Evolutionary conservation across 2,329 filamentous ascomycete species (phyloP), one percentile per base, ranked within the genome.

Genomic region (Neoascochyta sp.): DNA sequence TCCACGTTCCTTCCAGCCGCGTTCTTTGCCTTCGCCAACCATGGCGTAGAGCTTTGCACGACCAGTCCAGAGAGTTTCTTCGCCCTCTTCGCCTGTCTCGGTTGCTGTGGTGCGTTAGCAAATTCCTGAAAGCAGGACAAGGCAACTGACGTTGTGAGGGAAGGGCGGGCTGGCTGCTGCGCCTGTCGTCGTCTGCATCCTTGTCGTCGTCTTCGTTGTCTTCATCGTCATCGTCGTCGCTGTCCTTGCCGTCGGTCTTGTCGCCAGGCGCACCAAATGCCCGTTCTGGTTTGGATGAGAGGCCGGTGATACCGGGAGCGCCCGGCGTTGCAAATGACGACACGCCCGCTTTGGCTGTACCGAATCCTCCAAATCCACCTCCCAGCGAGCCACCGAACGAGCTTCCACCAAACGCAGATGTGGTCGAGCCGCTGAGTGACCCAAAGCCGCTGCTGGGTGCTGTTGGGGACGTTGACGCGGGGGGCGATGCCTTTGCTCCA

Each of bases 1-100:
- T 9, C 89, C 89, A 29, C 89, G 80, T 65, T 96, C 90, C 62
- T 90, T 90, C 90, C 90, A 96, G 25, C 80, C 80, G 32, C 76
- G 76, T 43, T 64, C 65, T 18, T 52, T 51, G 5, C 50, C 54
- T 24, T 73, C 74, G 19, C 72, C 71, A 43, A 78, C 79, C 50
- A 92, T 83, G 35, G 82, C 76, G 67, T 86, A 96, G 36, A 96
- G 76, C 63, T 93, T 94, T 12, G 86, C 83, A 43, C 89, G 81
- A 36, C 83, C 79, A 24, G 79, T 75, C 54, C 90, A 76, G 27
- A 86, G 67, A 2, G 84, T 90, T 12, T 73, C 72, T 60, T 96
- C 90, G 27, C 80, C 80, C 51, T 88, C 80, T 64, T 96, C 90
- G 33, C 90, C 90, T 29, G 92, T 90, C 57, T 94, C 83, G 22